Percentiles rank a stretch among this genome's conserved stretches.
These are phyloP conservation scores for Lecanosticta acicola DNA, from an alignment of 2,329 filamentous ascomycete genomes.

Conservation along the genomic window DNA sequence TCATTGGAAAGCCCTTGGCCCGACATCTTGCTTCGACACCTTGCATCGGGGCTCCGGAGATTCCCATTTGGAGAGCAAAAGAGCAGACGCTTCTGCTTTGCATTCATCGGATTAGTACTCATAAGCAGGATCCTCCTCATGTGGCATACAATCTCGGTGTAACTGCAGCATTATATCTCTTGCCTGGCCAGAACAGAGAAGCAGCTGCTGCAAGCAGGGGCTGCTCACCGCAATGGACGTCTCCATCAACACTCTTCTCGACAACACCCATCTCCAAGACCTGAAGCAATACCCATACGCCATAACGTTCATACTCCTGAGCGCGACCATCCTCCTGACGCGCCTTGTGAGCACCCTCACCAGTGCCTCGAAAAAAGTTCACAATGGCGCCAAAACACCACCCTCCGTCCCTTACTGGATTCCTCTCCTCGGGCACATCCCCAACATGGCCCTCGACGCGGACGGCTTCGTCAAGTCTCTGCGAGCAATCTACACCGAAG, in stretches of 20 bases:
- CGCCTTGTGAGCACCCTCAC: constrained; percentile 17
- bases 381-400: constrained; percentile 19
- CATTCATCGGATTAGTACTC: no score
- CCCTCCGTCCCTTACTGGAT: constrained; percentile 54
- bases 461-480: constrained; percentile 41
- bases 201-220: no score
- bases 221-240: no score
- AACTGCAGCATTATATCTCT: no score
- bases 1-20: no score
- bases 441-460: constrained; percentile 45
- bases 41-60: no score
- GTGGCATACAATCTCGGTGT: no score
- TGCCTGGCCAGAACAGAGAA: no score
- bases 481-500: constrained; percentile 35
- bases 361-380: constrained; percentile 9
- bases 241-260: constrained; percentile 1
- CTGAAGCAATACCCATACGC: constrained; percentile 1
- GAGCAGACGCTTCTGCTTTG: no score
- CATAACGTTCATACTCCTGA: background rate
- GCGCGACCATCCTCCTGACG: constrained; percentile 17
- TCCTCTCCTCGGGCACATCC: constrained; percentile 52
- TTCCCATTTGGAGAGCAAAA: no score
- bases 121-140: no score
- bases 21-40: no score
- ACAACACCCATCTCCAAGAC: constrained; percentile 4